Conservation (phyloP, 768 basidiomycete genomes). For the Boletus patriciae region DNA sequence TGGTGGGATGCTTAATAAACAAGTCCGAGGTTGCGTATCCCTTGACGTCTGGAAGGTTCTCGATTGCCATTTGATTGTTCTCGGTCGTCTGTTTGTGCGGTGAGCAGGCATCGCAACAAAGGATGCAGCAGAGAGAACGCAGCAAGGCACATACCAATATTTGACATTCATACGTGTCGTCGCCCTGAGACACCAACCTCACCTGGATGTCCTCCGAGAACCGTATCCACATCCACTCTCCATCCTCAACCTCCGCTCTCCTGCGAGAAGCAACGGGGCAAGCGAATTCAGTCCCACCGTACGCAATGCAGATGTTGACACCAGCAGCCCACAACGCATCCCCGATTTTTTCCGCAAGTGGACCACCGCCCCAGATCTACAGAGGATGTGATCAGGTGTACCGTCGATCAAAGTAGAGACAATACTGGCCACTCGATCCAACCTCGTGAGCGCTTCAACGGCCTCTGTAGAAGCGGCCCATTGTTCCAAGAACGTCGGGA, state of each 20-base stretch:
- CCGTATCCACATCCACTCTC: background rate
- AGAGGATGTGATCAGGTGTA: background rate
- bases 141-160: background rate
- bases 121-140: background rate
- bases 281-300: background rate
- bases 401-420: background rate
- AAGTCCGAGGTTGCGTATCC: slow-evolving; percentile 47
- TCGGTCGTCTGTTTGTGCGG: background rate
- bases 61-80: slow-evolving; percentile 7
- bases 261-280: background rate
- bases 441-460: background rate
- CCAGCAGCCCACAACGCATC: background rate
- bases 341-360: background rate
- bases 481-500: background rate
- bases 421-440: background rate
- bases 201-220: background rate
- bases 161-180: background rate
- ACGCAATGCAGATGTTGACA: background rate
- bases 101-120: background rate
- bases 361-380: background rate
- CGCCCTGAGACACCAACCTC: background rate
- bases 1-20: slow-evolving; percentile 44
- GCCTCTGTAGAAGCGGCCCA: background rate
- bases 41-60: slow-evolving; percentile 40
- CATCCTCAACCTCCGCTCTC: background rate